These are phyloP conservation scores for Pseudozyma flocculosa DNA, from an alignment of 1,284 basidiomycete genomes.

Conservation along the genomic window DNA sequence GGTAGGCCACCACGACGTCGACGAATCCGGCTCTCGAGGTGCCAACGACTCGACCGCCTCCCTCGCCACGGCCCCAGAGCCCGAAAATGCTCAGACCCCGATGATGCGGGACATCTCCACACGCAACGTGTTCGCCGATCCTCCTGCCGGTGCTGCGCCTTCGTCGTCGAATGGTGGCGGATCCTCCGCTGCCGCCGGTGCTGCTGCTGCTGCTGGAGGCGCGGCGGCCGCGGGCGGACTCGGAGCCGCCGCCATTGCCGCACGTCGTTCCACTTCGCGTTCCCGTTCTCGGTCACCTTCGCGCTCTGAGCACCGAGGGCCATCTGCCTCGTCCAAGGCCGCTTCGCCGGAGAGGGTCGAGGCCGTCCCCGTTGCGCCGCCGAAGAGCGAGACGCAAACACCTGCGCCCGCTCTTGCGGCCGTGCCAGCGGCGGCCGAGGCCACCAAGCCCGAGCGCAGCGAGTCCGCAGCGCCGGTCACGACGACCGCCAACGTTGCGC, in stretches of 20 bases:
- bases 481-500: too few species aligned
- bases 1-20: constrained; percentile 23
- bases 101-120: constrained; percentile 38
- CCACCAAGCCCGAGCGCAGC: neutral
- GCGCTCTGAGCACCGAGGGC: constrained; percentile 4
- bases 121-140: constrained; percentile 36
- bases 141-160: constrained; percentile 11
- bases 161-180: neutral
- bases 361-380: neutral
- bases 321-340: constrained; percentile 16
- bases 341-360: neutral
- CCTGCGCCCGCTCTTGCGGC: constrained; percentile 3
- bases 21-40: constrained; percentile 32
- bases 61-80: constrained; percentile 19
- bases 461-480: constrained; percentile 2
- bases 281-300: neutral
- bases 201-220: constrained; percentile 10
- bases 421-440: neutral
- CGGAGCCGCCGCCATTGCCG: constrained; percentile 27
- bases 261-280: constrained; percentile 23
- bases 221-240: constrained; percentile 25
- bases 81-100: constrained; percentile 29
- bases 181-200: constrained; percentile 3
- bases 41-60: constrained; percentile 37
- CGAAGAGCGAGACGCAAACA: too few species aligned